Percentiles rank a stretch among this genome's conserved stretches.
These are phyloP conservation scores for Neurospora pannonica DNA, from an alignment of 495 filamentous ascomycete genomes.

Conservation along the genomic window DNA sequence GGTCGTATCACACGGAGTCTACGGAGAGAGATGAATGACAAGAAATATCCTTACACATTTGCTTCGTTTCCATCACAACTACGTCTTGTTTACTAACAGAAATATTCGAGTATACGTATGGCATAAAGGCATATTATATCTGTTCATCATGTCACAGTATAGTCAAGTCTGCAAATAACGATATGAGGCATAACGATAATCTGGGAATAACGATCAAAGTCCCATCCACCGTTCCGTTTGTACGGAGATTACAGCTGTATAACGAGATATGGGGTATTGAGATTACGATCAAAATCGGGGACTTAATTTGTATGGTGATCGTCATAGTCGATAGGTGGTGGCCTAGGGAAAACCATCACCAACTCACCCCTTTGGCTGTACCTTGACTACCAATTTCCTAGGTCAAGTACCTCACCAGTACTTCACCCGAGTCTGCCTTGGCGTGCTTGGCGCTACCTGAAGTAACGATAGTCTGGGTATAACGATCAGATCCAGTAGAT, in stretches of 20 bases:
- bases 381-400: not conserved
- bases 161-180: too few relatives aligned
- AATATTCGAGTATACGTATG: too few relatives aligned
- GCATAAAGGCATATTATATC: too few relatives aligned
- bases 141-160: too few relatives aligned
- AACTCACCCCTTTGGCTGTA: not conserved
- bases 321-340: not conserved
- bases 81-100: too few relatives aligned
- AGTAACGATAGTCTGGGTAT: not conserved
- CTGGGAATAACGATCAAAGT: not conserved
- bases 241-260: not conserved
- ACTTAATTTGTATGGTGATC: not conserved
- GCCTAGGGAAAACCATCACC: not conserved
- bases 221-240: not conserved
- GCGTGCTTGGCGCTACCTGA: not conserved
- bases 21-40: not conserved
- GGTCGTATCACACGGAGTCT: not conserved
- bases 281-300: not conserved
- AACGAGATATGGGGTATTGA: not conserved
- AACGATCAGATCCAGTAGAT: not conserved
- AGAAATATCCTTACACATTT: not conserved
- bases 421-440: not conserved
- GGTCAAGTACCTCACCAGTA: not conserved
- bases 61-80: not conserved
- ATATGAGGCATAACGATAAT: not conserved